These are phyloP conservation scores for Penicillium riverlandense DNA, from an alignment of 495 filamentous ascomycete species.

Conservation along the genomic window DNA sequence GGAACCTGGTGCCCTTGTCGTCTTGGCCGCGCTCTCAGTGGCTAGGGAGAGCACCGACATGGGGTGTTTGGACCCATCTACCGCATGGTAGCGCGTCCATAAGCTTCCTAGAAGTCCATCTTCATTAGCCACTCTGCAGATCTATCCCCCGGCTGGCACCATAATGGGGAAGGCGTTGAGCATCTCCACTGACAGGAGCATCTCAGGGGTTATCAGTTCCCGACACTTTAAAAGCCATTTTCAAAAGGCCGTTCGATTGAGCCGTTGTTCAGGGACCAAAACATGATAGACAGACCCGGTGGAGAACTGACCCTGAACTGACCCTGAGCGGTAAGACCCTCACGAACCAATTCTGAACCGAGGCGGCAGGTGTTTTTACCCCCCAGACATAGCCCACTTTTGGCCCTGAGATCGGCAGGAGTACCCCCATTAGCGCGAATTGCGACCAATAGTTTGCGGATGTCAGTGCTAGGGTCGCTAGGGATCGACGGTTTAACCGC, in stretches of 20 bases:
- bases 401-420: conserved; percentile 6
- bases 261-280: too few species aligned
- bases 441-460: conserved; percentile 4
- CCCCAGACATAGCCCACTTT: background rate
- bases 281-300: too few species aligned
- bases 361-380: background rate
- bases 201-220: too few species aligned
- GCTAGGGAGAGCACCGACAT: background rate
- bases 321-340: too few species aligned
- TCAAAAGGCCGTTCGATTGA: too few species aligned
- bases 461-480: background rate
- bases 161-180: background rate
- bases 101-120: conserved; percentile 15
- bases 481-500: conserved; percentile 9
- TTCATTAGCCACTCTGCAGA: conserved; percentile 17
- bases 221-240: too few species aligned
- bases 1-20: background rate
- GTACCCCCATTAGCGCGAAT: background rate
- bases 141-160: conserved; percentile 1
- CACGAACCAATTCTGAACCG: background rate
- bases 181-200: too few species aligned
- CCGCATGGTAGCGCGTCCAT: conserved; percentile 5
- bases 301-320: too few species aligned
- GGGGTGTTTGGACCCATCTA: conserved; percentile 3
- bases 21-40: conserved; percentile 4